Percentiles rank a stretch among this genome's conserved stretches.
These are phyloP conservation scores for Trichoderma breve DNA, from an alignment of 2,329 filamentous ascomycete species.

Conservation along the genomic window DNA sequence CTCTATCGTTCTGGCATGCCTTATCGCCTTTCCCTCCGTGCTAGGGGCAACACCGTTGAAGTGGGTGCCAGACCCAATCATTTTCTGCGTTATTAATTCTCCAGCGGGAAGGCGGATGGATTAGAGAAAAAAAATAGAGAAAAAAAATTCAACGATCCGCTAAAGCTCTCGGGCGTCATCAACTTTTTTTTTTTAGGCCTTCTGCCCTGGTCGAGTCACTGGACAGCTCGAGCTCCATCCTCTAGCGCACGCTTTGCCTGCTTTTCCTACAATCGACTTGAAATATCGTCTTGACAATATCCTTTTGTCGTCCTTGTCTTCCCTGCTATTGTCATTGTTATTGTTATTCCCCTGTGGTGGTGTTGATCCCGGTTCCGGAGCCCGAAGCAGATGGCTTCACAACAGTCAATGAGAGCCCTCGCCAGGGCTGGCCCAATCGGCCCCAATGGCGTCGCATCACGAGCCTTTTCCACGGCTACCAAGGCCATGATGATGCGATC, in stretches of 20 bases:
- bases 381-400: conserved; percentile 43
- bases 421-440: conserved; percentile 33
- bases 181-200: conserved; percentile 17
- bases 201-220: conserved; percentile 13
- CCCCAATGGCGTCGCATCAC: conserved; percentile 31
- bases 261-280: not conserved
- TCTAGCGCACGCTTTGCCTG: not conserved
- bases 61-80: conserved; percentile 18
- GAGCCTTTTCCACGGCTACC: conserved; percentile 36
- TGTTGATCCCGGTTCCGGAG: conserved; percentile 14
- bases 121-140: not conserved
- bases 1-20: not conserved
- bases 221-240: conserved; percentile 14
- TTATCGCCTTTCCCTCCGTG: conserved; percentile 9
- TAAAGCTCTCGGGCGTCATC: conserved; percentile 18
- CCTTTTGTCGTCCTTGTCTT: not conserved
- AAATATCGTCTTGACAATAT: not conserved
- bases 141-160: conserved; percentile 11
- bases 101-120: conserved; percentile 13
- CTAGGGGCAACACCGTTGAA: conserved; percentile 11
- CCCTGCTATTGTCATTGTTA: not conserved
- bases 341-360: not conserved
- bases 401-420: conserved; percentile 42
- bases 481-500: conserved; percentile 24
- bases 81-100: conserved; percentile 23